Evolutionary conservation across 192 early-diverging fungal species (phyloP), one percentile per base, ranked within the genome.

Genomic region (Backusella mclennaniae): DNA sequence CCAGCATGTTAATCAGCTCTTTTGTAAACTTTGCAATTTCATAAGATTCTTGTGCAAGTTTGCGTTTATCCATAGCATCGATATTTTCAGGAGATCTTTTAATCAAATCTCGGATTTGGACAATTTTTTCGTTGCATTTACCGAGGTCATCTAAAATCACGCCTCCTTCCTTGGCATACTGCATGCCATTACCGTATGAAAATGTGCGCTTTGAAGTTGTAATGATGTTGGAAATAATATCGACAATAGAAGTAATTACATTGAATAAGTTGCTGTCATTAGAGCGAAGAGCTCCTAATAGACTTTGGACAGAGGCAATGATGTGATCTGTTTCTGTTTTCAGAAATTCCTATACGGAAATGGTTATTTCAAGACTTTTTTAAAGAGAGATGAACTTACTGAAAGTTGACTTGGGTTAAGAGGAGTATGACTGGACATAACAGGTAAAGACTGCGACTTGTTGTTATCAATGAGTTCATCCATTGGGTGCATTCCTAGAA

Each of bases 1-100:
- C 92, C 68, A 95, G 84, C 80, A 96, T 85, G 69, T 87, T 87
- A 63, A 96, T 89, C 23, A 98, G 84, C 35, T 93, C 93, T 79
- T 96, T 95, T 49, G 94, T 95, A 77, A 85, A 92, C 84, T 94
- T 95, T 26, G 95, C 96, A 79, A 98, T 94, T 74, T 98, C 95
- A 85, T 95, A 95, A 49, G 90, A 84, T 1, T 92, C 93, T 56
- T 90, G 91, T 4, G 94, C 95, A 68, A 98, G 83, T 69, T 92
- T 83, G 80, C 95, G 93, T 82, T 97, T 98, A 75, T 87, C 86
- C 77, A 91, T 93, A 36, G 89, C 87, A 63, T 84, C 81, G 21
- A 86, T 78, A 19, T 88, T 83, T 52, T 89, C 83, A 6, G 83
- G 77, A 15, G 87, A 86, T 2, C 76, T 63, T 19, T 76, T 63